These are phyloP conservation scores for Brettanomyces bruxellensis DNA, from an alignment of 805 yeast species.

Conservation along the genomic window DNA sequence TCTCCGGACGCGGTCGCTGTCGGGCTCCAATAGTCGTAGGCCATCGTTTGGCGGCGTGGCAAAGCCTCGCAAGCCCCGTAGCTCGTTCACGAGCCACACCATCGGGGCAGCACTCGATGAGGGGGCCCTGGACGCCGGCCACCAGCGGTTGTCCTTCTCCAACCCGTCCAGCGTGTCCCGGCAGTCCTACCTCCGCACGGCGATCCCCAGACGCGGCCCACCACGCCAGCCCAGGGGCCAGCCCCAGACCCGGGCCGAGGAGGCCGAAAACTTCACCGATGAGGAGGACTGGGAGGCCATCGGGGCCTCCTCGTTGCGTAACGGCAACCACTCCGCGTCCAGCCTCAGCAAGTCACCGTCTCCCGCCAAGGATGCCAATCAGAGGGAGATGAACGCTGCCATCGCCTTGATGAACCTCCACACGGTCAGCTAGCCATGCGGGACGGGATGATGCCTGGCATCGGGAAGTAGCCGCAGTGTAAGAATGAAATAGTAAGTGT, in stretches of 20 bases:
- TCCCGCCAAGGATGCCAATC: constrained; percentile 8
- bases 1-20: constrained; percentile 15
- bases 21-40: constrained; percentile 16
- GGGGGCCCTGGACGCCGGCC: constrained; percentile 19
- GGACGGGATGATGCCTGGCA: no score
- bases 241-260: background rate
- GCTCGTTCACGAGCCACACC: constrained; percentile 23
- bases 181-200: constrained; percentile 32
- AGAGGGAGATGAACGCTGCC: constrained; percentile 28
- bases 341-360: constrained; percentile 12
- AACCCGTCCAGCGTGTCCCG: constrained; percentile 25
- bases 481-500: no score
- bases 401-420: constrained; percentile 26
- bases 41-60: constrained; percentile 26
- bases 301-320: constrained; percentile 60
- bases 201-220: constrained; percentile 17
- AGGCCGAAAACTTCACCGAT: constrained; percentile 61
- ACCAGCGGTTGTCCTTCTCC: constrained; percentile 27
- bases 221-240: background rate
- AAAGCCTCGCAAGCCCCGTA: constrained; percentile 26
- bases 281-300: constrained; percentile 95
- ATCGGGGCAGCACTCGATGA: constrained; percentile 25
- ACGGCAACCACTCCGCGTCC: constrained; percentile 12
- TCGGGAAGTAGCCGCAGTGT: no score
- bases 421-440: background rate